Base-by-base conservation (phyloP, 768 basidiomycete genomes). In the Lactarius sp. region DNA sequence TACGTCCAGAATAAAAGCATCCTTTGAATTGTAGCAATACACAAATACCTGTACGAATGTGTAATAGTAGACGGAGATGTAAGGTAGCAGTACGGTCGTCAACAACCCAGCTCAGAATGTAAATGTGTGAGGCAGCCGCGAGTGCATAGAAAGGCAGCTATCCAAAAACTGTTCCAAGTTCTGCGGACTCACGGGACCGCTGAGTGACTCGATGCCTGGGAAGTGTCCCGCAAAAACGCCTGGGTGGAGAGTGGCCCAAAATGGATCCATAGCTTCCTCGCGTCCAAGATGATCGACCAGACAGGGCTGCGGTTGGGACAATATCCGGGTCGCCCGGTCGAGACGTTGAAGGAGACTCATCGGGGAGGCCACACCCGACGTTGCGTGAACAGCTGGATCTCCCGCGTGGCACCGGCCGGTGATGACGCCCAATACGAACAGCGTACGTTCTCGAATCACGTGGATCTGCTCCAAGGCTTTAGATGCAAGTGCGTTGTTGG, bases 1-100 rank as follows among this genome's bases (percentile, higher is more conserved):
- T 0, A 68, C 80, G 22, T 83, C 90, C 20, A 81, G 90, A 71
- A 69, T 75, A 37, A 88, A 57, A 1, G 65, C 44, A 4, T 53
- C 65, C 46, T 68, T 60, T 33, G 61, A 57, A 63, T 52, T 27
- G 27, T 62, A 57, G 60, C 20, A 34, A 58, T 41, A 66, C 27
- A 66, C 13, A 54, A 39, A 27, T 7, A 33, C n/a, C 34, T 7
- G 34, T 31, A 36, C 10, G 3, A 37, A 27, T 42, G 54, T 27
- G 56, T 50, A 13, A 39, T 41, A 14, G 5, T 34, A 49, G 9
- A 51, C 33, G 10, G 6, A 16, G 6, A 50, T 49, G 47, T 49
- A 16, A 55, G n/a, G 52, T 37, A n/a, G 16, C 16, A 63, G 46
- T 41, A 42, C 7, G 13, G 10, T 39, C 44, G 49, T 16, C 41